Base-by-base conservation (phyloP, 768 basidiomycete species). In the Chiua virens region DNA sequence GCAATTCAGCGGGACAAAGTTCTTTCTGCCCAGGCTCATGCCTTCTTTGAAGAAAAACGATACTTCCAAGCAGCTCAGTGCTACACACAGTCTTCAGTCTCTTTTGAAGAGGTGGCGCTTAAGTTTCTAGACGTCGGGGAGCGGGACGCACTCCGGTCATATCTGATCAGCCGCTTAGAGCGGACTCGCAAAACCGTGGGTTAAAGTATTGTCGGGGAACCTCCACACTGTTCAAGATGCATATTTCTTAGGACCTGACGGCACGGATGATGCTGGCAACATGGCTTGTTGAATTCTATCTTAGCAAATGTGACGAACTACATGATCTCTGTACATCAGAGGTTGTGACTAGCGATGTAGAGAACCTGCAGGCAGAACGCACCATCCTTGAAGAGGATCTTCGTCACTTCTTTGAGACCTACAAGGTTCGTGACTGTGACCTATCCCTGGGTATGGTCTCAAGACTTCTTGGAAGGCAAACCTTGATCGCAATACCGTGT, bases 261-360 rank as follows among this genome's bases (percentile, higher is more conserved):
- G 95, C 98, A 67, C 81, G 97, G 36, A 94, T 94, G 87, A 93
- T 98, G 85, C 74, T 99, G 18, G 95, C 97, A 17, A 98, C 94
- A 0, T 99, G 97, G 97, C 83, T 99, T 13, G 87, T 97, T 27
- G 97, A 99, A 69, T 92, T 98, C 57, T 98, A 94, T 65, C 82
- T 99, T 15, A 89, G 89, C 70, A 98, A 97, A 74, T 93, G 91
- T 68, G 96, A 97, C 62, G 92, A 96, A 54, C 74, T 98, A 45
- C 97, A 99, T 63, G 97, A 98, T 63, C 77, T 94, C 17, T 84
- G 95, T 23, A 93, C 92, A 0, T 90, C 95, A 0, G 92, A 94
- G 67, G 83, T 83, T 1, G 77, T 84, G 14, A 82, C 87, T 11
- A 83, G 85, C 45, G 90, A 96, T 56, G 86, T 87, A 15, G 89